Evolutionary conservation across 2,329 filamentous ascomycete genomes (phyloP), one percentile per base, ranked within the genome.

Genomic region (Hypoxylon sp.): DNA sequence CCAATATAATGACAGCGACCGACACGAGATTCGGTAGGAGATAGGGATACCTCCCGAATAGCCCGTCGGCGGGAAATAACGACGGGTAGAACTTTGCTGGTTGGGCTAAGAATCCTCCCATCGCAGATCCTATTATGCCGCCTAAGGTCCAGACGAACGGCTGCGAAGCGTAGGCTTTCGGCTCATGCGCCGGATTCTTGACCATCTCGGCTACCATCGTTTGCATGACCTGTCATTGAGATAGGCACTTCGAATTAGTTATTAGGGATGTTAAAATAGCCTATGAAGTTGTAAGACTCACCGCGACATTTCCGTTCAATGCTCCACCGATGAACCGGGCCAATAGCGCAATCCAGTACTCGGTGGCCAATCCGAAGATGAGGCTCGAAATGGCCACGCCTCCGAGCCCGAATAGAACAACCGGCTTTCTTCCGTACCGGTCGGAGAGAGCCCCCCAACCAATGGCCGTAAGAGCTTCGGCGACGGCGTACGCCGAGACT

Each of bases 1-100:
- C 90, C 4, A 91, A 69, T 1, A 87, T 70, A 32, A 93, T 82
- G 9, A 92, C 82, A 1, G 77, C 81, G 0, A 90, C 89, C 0
- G 89, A 87, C 55, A 91, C 81, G 0, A 92, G 72, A 72, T 93
- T 93, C 1, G 91, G 91, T 5, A 86, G 80, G n/a, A 93, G 83
- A 71, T 92, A 94, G 0, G 92, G 91, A 72, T 90, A 93, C 6
- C 85, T 83, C 45, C 90, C 90, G 51, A 82, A 82, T 0, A 82
- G 46, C 1, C 81, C 81, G 25, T 82, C 80, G 25, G 75, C 67
- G 1, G 80, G 72, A 49, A 82, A 82, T 19, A 80, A 41, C 0
- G 69, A 70, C 13, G 75, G 78, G 53, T 80, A 80, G 63, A 79
- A 79, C n/a, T 45, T 66, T 3, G 79, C 76, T 1, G 79, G 79